Conservation (phyloP, 2,329 filamentous ascomycete species). For the Diaporthe ilicicola region DNA sequence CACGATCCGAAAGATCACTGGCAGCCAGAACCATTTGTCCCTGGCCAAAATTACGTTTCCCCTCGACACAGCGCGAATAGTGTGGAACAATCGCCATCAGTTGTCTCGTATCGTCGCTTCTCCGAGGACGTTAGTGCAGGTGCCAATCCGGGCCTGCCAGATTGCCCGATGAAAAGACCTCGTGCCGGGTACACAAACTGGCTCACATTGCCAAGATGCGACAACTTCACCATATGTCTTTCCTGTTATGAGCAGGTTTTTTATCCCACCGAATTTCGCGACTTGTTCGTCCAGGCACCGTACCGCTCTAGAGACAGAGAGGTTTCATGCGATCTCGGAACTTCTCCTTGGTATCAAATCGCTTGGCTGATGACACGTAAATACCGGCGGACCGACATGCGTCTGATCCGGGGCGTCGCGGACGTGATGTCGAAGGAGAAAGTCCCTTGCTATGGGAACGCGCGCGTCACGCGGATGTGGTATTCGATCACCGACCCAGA, state of each 20-base stretch:
- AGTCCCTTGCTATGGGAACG: slow-evolving; percentile 64
- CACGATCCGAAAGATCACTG: slow-evolving; percentile 45
- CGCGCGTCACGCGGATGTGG: slow-evolving; percentile 71
- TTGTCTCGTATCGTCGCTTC: slow-evolving; percentile 60
- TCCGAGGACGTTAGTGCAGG: slow-evolving; percentile 60
- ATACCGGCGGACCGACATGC: slow-evolving; percentile 70
- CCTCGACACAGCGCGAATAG: slow-evolving; percentile 42
- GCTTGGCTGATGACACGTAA: slow-evolving; percentile 85
- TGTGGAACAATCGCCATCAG: slow-evolving; percentile 45
- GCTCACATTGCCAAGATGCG: slow-evolving; percentile 77
- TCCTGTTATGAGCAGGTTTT: slow-evolving; percentile 79
- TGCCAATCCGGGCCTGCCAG: slow-evolving; percentile 61
- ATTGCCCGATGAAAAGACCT: slow-evolving; percentile 73
- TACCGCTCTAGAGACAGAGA: slow-evolving; percentile 64
- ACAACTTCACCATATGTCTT: slow-evolving; percentile 83
- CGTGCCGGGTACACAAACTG: slow-evolving; percentile 77
- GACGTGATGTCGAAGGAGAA: slow-evolving; percentile 64
- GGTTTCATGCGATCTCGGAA: slow-evolving; percentile 81
- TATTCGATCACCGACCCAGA: slow-evolving; percentile 76
- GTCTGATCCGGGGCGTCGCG: slow-evolving; percentile 74
- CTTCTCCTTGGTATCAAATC: slow-evolving; percentile 80
- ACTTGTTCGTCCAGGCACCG: slow-evolving; percentile 70
- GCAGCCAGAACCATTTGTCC: slow-evolving; percentile 48
- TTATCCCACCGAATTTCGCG: slow-evolving; percentile 71
- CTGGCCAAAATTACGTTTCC: not conserved